phyloP scores from a whole-genome alignment of 192 early-diverging fungal species.

The Dimargaris cristalligena region DNA sequence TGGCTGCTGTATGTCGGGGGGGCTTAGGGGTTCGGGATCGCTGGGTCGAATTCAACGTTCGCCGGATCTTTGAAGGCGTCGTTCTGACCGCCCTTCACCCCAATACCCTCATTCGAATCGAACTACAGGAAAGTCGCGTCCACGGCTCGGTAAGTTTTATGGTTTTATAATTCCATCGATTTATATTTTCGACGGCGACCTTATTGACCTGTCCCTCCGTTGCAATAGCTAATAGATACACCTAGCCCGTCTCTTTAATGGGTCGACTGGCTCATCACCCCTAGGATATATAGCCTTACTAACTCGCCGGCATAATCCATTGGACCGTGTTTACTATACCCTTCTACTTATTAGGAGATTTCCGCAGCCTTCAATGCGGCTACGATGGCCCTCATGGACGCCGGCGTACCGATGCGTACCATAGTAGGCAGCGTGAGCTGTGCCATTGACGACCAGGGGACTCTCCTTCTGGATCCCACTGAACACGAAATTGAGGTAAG shows the following conservation, averaged over 20 bases:
- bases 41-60: conserved; percentile 47
- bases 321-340: too few relatives aligned
- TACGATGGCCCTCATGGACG: conserved; percentile 72
- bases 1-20: too few relatives aligned
- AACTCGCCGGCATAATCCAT: too few relatives aligned
- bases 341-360: too few relatives aligned
- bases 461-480: conserved; percentile 63
- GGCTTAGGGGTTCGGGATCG: conserved; percentile 46
- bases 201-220: too few relatives aligned
- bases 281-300: too few relatives aligned
- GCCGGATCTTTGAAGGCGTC: conserved; percentile 54
- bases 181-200: too few relatives aligned
- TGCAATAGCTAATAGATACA: too few relatives aligned
- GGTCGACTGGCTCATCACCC: too few relatives aligned
- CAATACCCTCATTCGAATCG: conserved; percentile 71
- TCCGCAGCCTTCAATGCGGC: conserved; percentile 70
- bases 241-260: too few relatives aligned
- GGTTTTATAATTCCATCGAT: too few relatives aligned
- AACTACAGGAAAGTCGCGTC: conserved; percentile 63
- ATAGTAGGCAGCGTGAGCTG: conserved; percentile 55
- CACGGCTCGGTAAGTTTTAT: conserved; percentile 68
- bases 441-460: conserved; percentile 37
- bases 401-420: conserved; percentile 63
- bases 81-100: conserved; percentile 72
- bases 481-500: conserved; percentile 47